Conservation (phyloP, 805 yeast species). For the Hanseniaspora valbyensis region DNA sequence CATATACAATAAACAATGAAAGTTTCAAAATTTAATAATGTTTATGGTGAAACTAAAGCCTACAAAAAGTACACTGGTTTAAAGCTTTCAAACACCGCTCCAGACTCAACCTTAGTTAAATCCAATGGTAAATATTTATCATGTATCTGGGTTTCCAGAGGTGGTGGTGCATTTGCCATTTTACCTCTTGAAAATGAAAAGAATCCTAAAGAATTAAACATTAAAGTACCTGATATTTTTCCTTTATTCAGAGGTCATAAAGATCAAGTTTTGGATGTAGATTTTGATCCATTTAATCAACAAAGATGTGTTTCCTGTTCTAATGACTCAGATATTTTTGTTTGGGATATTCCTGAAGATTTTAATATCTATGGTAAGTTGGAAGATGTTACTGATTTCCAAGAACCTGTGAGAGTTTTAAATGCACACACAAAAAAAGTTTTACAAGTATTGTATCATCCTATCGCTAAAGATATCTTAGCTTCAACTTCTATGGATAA, state of each 20-base stretch:
- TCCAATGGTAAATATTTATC: slow-evolving; percentile 78
- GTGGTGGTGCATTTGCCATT: slow-evolving; percentile 96
- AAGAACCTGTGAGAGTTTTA: slow-evolving; percentile 53
- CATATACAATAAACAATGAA: slow-evolving; percentile 30
- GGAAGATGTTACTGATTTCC: slow-evolving; percentile 37
- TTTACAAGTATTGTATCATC: slow-evolving; percentile 84
- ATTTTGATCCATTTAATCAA: slow-evolving; percentile 83
- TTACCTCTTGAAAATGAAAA: slow-evolving; percentile 45
- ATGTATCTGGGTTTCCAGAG: slow-evolving; percentile 87
- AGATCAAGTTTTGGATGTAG: slow-evolving; percentile 90
- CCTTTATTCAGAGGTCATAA: slow-evolving; percentile 93
- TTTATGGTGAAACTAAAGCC: slow-evolving; percentile 70
- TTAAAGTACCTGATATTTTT: slow-evolving; percentile 79
- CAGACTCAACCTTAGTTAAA: slow-evolving; percentile 86
- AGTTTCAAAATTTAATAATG: slow-evolving; percentile 94
- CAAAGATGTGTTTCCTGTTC: slow-evolving; percentile 66
- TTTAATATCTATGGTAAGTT: slow-evolving; percentile 58
- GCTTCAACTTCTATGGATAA: slow-evolving; percentile 89
- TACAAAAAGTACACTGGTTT: slow-evolving; percentile 41
- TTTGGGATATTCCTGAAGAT: slow-evolving; percentile 81
- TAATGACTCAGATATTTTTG: slow-evolving; percentile 66
- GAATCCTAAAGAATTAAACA: slow-evolving; percentile 52
- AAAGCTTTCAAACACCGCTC: slow-evolving; percentile 78
- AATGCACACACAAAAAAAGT: slow-evolving; percentile 89
- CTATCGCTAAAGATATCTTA: slow-evolving; percentile 72